These are phyloP conservation scores for Rhododendron ferrugineum DNA, from an alignment of 148 eudicot genomes.

Conservation along the genomic window DNA sequence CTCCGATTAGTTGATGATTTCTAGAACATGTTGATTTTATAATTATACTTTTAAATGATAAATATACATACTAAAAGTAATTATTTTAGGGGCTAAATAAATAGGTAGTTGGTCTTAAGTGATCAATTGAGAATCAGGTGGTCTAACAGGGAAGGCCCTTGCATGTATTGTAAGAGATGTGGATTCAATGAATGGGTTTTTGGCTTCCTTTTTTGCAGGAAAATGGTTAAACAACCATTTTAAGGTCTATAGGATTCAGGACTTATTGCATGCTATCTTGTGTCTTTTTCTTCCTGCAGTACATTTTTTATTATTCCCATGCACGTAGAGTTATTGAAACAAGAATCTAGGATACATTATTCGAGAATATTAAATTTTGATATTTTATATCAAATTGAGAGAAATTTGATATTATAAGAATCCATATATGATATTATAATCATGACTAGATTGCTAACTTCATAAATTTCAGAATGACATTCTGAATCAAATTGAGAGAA, in stretches of 20 bases:
- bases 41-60: background rate
- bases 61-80: background rate
- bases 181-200: background rate
- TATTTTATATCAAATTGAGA: background rate
- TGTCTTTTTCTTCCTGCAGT: background rate
- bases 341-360: no score
- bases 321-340: background rate
- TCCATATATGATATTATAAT: background rate
- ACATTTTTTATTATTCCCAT: background rate
- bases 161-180: background rate
- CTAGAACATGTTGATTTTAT: background rate
- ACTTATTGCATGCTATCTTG: background rate
- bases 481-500: background rate
- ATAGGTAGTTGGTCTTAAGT: background rate
- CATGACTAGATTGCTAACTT: background rate
- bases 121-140: background rate
- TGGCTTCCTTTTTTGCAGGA: background rate
- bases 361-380: no score
- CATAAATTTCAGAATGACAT: background rate
- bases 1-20: background rate
- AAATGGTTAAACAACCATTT: background rate
- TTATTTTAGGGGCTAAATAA: background rate
- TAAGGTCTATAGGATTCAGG: background rate
- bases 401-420: background rate
- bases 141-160: background rate